These are phyloP conservation scores for Penicillium parvum DNA, from an alignment of 495 filamentous ascomycete species.

Conservation along the genomic window DNA sequence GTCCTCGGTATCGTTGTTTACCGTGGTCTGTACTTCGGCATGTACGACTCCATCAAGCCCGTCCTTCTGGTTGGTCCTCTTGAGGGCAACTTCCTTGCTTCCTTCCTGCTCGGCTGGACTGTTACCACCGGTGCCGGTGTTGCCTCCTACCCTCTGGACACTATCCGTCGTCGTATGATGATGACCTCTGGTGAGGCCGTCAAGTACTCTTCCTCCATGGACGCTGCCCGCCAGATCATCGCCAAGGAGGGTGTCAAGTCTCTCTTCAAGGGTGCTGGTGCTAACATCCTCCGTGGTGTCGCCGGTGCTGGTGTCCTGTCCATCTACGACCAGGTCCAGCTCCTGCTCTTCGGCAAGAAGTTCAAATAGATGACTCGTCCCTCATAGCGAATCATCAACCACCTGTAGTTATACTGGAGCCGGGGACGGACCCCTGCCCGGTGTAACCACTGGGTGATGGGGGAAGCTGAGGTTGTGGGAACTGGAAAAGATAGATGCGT, in stretches of 20 bases:
- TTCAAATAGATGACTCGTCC: conserved; percentile 70
- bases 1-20: conserved; percentile 98
- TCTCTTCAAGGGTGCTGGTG: conserved; percentile 99
- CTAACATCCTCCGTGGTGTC: conserved; percentile 99
- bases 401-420: conserved; percentile 31
- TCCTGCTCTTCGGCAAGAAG: conserved; percentile 98
- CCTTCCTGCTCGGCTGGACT: conserved; percentile 96
- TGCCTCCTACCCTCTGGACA: conserved; percentile 99
- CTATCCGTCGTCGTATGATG: conserved; percentile 99
- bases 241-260: conserved; percentile 95
- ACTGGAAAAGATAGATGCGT: conserved; percentile 49
- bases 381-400: conserved; percentile 13
- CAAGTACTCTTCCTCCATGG: conserved; percentile 95
- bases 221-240: conserved; percentile 92
- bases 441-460: conserved; percentile 23
- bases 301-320: conserved; percentile 99
- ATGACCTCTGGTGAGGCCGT: conserved; percentile 96
- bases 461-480: conserved; percentile 32
- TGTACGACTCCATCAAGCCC: conserved; percentile 99
- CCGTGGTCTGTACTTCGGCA: conserved; percentile 99
- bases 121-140: conserved; percentile 99
- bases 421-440: conserved; percentile 29
- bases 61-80: conserved; percentile 88
- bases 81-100: conserved; percentile 97
- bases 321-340: conserved; percentile 99